Base-by-base conservation (phyloP, 257 asterid species). In the Solanum sejunctum region DNA sequence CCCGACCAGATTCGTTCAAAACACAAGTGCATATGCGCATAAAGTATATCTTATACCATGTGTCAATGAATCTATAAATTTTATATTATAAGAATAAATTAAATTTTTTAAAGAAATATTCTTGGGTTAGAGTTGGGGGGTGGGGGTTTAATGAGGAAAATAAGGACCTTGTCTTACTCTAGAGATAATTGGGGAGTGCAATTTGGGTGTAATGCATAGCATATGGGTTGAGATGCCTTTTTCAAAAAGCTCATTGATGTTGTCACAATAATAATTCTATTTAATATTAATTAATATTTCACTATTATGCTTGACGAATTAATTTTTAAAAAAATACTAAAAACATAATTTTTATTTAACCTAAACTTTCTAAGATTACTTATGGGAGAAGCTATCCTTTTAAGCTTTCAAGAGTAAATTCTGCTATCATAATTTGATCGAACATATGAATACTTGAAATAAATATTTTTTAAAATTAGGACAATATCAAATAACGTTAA, bases 161-260 rank as follows among this genome's bases (percentile, higher is more conserved):
- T 84, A 47, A 75, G 85, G 86, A 20, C 71, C 88, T 67, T 86
- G 91, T 88, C 88, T 77, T 66, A 82, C 69, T 84, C 78, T 5
- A 13, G 18, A 28, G 80, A 20, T 63, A 70, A 84, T 85, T 66
- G 86, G 87, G 85, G 63, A 72, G 84, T 78, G 85, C 8, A 85
- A 36, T 72, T 49, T 43, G 75, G 84, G 73, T 36, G 41, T 20
- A 73, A 36, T 80, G 70, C 58, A 52, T 67, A 77, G 70, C 58
- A 60, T 67, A 77, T 64, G 80, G 69, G 88, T 87, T 89, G 85
- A 52, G 81, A 63, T 81, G 88, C 87, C 89, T 64, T 85, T 83
- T 85, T 89, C 86, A 73, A 21, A 56, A 58, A 81, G 43, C 75
- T 70, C 67, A 52, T 82, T 36, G 88, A 86, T 84, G 86, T 89